These are phyloP conservation scores for Lactarius tabidus DNA, from an alignment of 768 basidiomycete genomes.

Conservation along the genomic window DNA sequence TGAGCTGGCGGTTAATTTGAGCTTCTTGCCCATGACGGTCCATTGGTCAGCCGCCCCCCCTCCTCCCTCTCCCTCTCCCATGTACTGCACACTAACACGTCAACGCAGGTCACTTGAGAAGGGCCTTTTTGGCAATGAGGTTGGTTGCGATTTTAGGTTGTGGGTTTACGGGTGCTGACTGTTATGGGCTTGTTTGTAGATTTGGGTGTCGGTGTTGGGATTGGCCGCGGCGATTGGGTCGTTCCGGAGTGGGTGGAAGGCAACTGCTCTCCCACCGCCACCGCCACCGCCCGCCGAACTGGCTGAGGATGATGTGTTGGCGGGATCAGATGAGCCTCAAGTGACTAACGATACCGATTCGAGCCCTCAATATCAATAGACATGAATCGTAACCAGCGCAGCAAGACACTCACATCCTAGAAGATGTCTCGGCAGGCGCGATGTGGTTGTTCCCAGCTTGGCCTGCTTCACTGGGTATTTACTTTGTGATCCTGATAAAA, in stretches of 20 bases:
- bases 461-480: neutral
- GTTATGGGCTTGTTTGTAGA: neutral
- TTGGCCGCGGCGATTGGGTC: conserved; percentile 20
- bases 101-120: conserved; percentile 22
- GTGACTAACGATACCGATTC: neutral
- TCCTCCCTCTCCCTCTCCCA: neutral
- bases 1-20: conserved; percentile 66
- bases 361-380: conserved; percentile 1
- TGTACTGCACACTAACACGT: neutral
- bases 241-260: conserved; percentile 25
- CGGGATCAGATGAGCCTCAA: conserved; percentile 1
- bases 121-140: conserved; percentile 25
- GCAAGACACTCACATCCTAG: neutral
- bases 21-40: conserved; percentile 76
- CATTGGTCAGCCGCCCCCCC: conserved; percentile 59
- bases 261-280: conserved; percentile 11
- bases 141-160: neutral
- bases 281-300: neutral
- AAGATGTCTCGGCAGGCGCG: neutral
- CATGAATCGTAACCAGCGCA: neutral
- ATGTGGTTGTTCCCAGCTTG: neutral
- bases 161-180: neutral
- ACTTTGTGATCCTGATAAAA: neutral
- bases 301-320: neutral
- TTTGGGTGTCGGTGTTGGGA: conserved; percentile 20